Evolutionary conservation across 441 rosid species (phyloP).

Genomic region (Erysimum cheiri): DNA sequence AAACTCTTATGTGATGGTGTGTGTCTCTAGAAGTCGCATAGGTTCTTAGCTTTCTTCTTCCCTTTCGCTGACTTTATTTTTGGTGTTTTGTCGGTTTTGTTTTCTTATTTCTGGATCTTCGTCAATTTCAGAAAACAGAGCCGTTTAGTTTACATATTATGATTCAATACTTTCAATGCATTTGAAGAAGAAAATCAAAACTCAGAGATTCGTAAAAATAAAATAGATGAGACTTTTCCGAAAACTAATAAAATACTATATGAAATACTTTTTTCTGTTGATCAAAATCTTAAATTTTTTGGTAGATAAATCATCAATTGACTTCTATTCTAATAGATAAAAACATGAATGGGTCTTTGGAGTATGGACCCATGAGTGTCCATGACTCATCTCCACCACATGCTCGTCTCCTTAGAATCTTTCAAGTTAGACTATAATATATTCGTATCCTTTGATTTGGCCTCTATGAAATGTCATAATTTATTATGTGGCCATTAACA

Average conservation of each 20-base stretch:
- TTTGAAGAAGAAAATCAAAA: neutral
- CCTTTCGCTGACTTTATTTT: neutral
- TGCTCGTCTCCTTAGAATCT: conserved; percentile 10
- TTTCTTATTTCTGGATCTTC: neutral
- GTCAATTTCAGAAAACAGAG: neutral
- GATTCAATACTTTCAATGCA: conserved; percentile 1
- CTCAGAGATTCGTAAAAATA: neutral
- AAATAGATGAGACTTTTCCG: neutral
- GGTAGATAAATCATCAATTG: neutral
- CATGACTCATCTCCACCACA: conserved; percentile 35
- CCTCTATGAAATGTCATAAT: neutral
- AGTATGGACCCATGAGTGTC: conserved; percentile 18
- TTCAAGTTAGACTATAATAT: conserved; percentile 21
- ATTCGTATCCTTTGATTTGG: conserved; percentile 15
- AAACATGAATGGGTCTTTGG: conserved; percentile 20
- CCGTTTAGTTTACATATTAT: neutral
- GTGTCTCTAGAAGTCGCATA: neutral
- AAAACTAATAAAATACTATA: no score
- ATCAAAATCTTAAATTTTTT: neutral
- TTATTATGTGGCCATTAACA: neutral
- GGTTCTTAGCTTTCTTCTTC: conserved; percentile 3
- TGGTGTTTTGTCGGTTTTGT: neutral
- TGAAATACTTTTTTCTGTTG: neutral
- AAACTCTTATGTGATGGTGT: neutral
- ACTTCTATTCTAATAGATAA: neutral